Conservation (phyloP, 805 yeast species). For the Candida alai region DNA sequence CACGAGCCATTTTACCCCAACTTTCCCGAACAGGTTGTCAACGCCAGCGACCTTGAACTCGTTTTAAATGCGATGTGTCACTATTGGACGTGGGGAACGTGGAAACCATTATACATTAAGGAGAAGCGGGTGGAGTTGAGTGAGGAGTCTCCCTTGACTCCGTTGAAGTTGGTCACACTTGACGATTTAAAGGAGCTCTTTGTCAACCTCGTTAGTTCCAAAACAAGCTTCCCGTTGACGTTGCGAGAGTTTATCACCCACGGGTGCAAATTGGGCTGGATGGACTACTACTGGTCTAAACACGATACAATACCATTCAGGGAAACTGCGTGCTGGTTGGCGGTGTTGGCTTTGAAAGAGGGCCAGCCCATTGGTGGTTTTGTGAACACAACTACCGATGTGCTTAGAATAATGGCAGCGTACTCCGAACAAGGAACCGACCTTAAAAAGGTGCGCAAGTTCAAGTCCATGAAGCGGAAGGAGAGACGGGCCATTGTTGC, state of each 20-base stretch:
- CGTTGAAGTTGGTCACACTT: background rate
- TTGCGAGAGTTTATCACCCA: conserved; percentile 13
- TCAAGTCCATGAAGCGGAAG: conserved; percentile 9
- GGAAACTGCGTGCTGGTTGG: conserved; percentile 9
- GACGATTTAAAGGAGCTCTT: conserved; percentile 8
- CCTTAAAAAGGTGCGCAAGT: conserved; percentile 4
- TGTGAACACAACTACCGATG: conserved; percentile 9
- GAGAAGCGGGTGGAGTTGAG: conserved; percentile 4
- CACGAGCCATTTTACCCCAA: conserved; percentile 10
- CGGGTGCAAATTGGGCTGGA: conserved; percentile 13
- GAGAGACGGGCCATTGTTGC: conserved; percentile 6
- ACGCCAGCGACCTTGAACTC: conserved; percentile 4
- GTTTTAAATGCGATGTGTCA: conserved; percentile 7
- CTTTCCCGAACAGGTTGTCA: conserved; percentile 12
- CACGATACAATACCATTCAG: conserved; percentile 9
- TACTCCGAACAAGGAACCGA: conserved; percentile 5
- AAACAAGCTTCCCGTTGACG: conserved; percentile 8
- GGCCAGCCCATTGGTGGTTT: conserved; percentile 6
- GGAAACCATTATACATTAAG: conserved; percentile 2
- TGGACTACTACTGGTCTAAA: conserved; percentile 1
- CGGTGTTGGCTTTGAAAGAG: conserved; percentile 3
- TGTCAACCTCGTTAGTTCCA: conserved; percentile 7
- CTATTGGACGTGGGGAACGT: conserved; percentile 6
- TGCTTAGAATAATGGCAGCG: conserved; percentile 11
- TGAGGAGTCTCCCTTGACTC: conserved; percentile 3